Conservation (phyloP, 2,329 filamentous ascomycete genomes). For the Penicillium hordei region DNA sequence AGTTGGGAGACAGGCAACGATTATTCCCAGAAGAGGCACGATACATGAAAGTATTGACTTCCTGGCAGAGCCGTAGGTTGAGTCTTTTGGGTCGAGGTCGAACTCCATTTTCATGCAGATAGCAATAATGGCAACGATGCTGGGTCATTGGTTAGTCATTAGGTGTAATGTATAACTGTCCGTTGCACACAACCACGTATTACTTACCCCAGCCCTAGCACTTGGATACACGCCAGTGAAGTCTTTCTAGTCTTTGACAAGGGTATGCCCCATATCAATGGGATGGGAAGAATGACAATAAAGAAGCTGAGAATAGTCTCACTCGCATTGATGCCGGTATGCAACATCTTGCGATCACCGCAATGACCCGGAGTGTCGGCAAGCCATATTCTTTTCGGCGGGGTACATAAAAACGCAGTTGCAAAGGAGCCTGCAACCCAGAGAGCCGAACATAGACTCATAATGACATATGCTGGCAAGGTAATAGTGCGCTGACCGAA, state of each 20-base stretch:
- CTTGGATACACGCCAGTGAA: constrained; percentile 9
- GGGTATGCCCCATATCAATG: constrained; percentile 5
- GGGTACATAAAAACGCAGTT: constrained; percentile 19
- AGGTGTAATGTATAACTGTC: not conserved
- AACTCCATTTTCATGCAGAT: constrained; percentile 14
- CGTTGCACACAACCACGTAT: not conserved
- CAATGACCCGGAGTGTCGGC: constrained; percentile 12
- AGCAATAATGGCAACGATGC: constrained; percentile 15
- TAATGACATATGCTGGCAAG: constrained; percentile 10
- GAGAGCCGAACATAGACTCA: constrained; percentile 14
- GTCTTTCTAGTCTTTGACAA: constrained; percentile 8
- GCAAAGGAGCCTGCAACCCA: constrained; percentile 19
- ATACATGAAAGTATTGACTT: constrained; percentile 17
- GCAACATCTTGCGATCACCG: constrained; percentile 14
- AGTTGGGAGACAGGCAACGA: constrained; percentile 19
- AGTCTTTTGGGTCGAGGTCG: constrained; percentile 8
- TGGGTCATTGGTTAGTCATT: not conserved
- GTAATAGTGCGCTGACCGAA: constrained; percentile 10
- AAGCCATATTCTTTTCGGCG: constrained; percentile 17
- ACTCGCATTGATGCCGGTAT: constrained; percentile 10
- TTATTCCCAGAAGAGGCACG: constrained; percentile 13
- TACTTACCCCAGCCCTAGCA: constrained; percentile 19
- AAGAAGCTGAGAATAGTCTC: constrained; percentile 17
- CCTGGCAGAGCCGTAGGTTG: constrained; percentile 13
- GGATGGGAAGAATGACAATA: constrained; percentile 12